Conservation (phyloP, 352 stramenopile genomes). For the Globisporangium echinulatum region DNA sequence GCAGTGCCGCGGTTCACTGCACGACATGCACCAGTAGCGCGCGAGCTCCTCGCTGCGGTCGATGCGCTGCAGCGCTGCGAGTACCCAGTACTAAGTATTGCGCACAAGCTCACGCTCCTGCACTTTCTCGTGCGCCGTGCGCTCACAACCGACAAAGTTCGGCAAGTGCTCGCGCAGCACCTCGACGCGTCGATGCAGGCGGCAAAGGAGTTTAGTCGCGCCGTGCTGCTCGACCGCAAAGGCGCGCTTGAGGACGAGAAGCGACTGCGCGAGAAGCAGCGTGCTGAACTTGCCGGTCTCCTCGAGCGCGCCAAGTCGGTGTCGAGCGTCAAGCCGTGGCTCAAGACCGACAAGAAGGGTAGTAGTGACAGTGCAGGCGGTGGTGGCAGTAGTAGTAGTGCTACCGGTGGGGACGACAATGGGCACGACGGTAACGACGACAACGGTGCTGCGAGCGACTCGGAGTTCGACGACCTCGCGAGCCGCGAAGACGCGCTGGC, state of each 20-base stretch:
- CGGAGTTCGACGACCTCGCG: constrained; percentile 54
- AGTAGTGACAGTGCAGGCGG: no score
- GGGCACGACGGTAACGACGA: constrained; percentile 37
- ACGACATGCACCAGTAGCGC: constrained; percentile 21
- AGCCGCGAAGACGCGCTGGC: constrained; percentile 50
- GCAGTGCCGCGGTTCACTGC: constrained; percentile 66
- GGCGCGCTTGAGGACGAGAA: constrained; percentile 75
- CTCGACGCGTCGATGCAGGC: constrained; percentile 44
- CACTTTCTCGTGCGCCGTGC: constrained; percentile 58
- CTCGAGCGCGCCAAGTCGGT: constrained; percentile 40
- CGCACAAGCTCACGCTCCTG: constrained; percentile 67
- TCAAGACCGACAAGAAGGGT: constrained; percentile 51
- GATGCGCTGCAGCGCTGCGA: constrained; percentile 34
- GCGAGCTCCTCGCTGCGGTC: constrained; percentile 35
- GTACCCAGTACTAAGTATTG: constrained; percentile 43
- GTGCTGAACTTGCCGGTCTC: constrained; percentile 44
- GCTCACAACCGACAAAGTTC: constrained; percentile 63
- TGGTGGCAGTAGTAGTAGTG: neutral
- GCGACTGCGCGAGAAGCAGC: constrained; percentile 69
- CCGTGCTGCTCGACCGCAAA: constrained; percentile 56
- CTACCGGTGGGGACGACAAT: constrained; percentile 12
- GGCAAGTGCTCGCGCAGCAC: constrained; percentile 48
- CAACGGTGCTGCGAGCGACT: constrained; percentile 37
- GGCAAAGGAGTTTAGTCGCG: constrained; percentile 72
- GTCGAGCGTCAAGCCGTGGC: constrained; percentile 43